Evolutionary conservation across 2,329 filamentous ascomycete genomes (phyloP), one percentile per base, ranked within the genome.

Genomic region (Fusarium sp.): DNA sequence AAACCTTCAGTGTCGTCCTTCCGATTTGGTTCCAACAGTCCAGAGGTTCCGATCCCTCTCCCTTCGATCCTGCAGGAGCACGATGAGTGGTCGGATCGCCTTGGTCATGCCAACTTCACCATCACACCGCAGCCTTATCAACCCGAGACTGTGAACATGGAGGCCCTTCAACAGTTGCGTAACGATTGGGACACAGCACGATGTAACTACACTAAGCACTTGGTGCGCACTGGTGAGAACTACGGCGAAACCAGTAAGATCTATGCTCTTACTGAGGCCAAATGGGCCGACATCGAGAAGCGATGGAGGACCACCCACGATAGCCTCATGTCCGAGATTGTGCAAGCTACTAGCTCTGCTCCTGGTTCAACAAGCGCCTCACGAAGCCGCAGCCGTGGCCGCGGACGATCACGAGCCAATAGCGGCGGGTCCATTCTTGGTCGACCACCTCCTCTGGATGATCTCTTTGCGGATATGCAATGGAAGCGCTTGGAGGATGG

Each of bases 61-160:
- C 88, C 90, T 7, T 86, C 88, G 7, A 89, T 94, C 69, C 83
- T 91, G 35, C 89, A 92, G 60, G 89, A 90, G 9, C 86, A 90
- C 53, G 94, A 97, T 78, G 90, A 91, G 73, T 98, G 95, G 95
- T 92, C 93, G 2, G 89, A 92, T 77, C 90, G 90, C 61, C 88
- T 98, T 17, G 95, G 95, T 32, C 95, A 98, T 79, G 95, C 95
- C 71, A 97, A 98, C 83, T 98, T 97, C 80, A 95, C 89, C 75
- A 97, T 98, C 74, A 84, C 89, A 26, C 95, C 95, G 1, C 89
- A 91, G 78, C 95, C 95, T 0, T 97, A 97, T 77, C 81, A 88
- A 12, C 91, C 93, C 1, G 86, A 90, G 18, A 78, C 78, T 5
- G 88, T 89, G 69, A 89, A 92, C 71, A 77, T 90, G 13, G 85